These are phyloP conservation scores for Lepiota subincarnata DNA, from an alignment of 768 basidiomycete species.

Conservation along the genomic window DNA sequence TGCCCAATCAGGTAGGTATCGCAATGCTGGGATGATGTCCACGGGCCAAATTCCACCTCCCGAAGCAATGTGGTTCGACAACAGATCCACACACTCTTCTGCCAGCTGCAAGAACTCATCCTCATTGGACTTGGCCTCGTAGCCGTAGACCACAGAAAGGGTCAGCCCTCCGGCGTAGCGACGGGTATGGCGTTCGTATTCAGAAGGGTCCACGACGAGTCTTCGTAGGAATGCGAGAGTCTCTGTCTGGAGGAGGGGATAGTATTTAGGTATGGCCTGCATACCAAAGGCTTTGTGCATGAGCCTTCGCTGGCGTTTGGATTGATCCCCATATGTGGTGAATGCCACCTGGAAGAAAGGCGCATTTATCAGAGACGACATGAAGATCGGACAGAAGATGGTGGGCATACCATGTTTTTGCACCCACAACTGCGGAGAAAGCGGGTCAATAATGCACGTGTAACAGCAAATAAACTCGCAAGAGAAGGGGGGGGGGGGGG, in stretches of 20 bases:
- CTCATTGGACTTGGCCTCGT: constrained; percentile 34
- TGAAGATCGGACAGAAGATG: constrained; percentile 6
- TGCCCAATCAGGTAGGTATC: constrained; percentile 57
- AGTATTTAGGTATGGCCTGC: constrained; percentile 49
- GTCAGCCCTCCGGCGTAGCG: constrained; percentile 60
- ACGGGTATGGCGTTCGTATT: constrained; percentile 32
- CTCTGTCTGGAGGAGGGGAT: constrained; percentile 52
- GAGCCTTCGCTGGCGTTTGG: constrained; percentile 61
- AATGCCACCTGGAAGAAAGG: constrained; percentile 48
- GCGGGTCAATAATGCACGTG: constrained; percentile 13
- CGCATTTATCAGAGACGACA: constrained; percentile 1
- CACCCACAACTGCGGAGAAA: constrained; percentile 46
- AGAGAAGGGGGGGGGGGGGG: constrained; percentile 1
- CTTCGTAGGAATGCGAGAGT: constrained; percentile 55
- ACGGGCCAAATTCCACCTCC: constrained; percentile 47
- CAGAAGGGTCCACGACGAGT: constrained; percentile 41
- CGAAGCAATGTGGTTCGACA: constrained; percentile 37
- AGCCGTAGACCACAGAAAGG: constrained; percentile 59
- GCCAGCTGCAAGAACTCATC: constrained; percentile 38
- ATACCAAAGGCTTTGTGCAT: constrained; percentile 61
- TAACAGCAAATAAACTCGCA: constrained; percentile 8
- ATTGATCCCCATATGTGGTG: constrained; percentile 59
- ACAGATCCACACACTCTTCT: constrained; percentile 38
- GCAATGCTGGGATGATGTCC: constrained; percentile 47
- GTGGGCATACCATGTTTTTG: constrained; percentile 53